A percentile compares a stretch with the other conserved stretches of the same genome.
These are phyloP conservation scores for Hevea brasiliensis DNA, from an alignment of 345 rosid species.

Conservation along the genomic window DNA sequence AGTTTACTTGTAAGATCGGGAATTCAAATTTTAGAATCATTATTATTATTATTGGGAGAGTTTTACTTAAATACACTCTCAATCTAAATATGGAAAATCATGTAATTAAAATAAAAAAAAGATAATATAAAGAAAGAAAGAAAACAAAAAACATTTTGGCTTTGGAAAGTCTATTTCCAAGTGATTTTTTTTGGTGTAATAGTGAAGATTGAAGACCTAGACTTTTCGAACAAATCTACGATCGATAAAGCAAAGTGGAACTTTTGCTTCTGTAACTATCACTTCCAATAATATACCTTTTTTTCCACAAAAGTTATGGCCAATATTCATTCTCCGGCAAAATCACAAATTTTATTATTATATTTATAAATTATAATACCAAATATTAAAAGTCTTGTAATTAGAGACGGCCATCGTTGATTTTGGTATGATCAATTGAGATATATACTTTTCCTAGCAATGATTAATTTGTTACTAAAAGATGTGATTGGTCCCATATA, in stretches of 20 bases:
- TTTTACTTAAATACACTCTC: too few relatives aligned
- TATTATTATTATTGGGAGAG: too few relatives aligned
- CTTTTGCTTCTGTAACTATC: slow-evolving; percentile 9
- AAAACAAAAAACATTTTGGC: too few relatives aligned
- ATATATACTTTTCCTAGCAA: not conserved
- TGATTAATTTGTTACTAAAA: not conserved
- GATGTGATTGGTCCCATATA: too few relatives aligned
- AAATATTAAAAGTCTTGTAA: not conserved
- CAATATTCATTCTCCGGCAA: slow-evolving; percentile 35
- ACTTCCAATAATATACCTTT: slow-evolving; percentile 13
- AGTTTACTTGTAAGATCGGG: too few relatives aligned
- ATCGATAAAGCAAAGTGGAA: slow-evolving; percentile 17
- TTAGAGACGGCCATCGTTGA: too few relatives aligned
- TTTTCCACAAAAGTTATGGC: slow-evolving; percentile 34
- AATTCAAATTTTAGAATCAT: too few relatives aligned
- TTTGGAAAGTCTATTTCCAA: not conserved
- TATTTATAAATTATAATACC: not conserved
- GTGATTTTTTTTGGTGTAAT: not conserved
- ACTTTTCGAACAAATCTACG: slow-evolving; percentile 14
- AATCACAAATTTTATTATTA: not conserved
- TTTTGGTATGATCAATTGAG: too few relatives aligned
- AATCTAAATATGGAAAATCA: too few relatives aligned
- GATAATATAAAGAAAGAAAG: too few relatives aligned
- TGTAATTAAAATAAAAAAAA: too few relatives aligned
- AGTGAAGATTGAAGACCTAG: not conserved